phyloP scores from a whole-genome alignment of 257 asterid species.

The Penstemon barbatus region DNA sequence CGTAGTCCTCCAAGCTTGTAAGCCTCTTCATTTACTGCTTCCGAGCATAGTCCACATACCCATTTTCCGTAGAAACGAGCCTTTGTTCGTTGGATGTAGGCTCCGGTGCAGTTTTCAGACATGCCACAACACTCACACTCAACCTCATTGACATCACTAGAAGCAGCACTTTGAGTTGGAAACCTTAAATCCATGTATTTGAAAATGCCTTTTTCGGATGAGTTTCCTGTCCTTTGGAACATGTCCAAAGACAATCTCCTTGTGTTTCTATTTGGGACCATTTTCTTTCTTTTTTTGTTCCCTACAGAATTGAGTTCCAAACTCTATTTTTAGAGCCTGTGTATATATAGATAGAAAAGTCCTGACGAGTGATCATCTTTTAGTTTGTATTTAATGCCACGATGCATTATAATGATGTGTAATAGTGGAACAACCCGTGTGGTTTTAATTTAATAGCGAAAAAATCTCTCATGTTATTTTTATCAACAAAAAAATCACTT shows the following conservation, averaged over 20 bases:
- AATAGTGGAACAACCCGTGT: constrained; percentile 10
- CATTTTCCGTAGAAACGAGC: constrained; percentile 55
- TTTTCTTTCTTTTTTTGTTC: constrained; percentile 14
- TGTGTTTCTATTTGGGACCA: constrained; percentile 39
- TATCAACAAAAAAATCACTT: no score
- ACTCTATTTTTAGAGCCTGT: not conserved
- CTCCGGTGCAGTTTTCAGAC: constrained; percentile 44
- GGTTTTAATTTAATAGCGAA: no score
- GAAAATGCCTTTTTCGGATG: constrained; percentile 44
- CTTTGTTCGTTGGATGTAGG: constrained; percentile 38
- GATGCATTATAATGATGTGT: constrained; percentile 28
- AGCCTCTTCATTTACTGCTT: constrained; percentile 49
- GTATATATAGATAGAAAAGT: constrained; percentile 16
- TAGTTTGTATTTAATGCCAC: constrained; percentile 2
- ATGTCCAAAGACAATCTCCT: constrained; percentile 54
- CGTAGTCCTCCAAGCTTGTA: constrained; percentile 42
- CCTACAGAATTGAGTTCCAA: constrained; percentile 1
- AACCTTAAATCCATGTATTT: constrained; percentile 51
- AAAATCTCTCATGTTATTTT: no score
- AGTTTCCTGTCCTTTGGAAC: constrained; percentile 35
- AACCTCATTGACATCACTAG: constrained; percentile 36
- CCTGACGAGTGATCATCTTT: not conserved
- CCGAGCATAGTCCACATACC: constrained; percentile 55
- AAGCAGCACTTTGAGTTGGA: constrained; percentile 29
- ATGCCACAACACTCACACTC: constrained; percentile 51